These are phyloP conservation scores for Sphaceloma murrayae DNA, from an alignment of 2,329 filamentous ascomycete species.

Conservation along the genomic window DNA sequence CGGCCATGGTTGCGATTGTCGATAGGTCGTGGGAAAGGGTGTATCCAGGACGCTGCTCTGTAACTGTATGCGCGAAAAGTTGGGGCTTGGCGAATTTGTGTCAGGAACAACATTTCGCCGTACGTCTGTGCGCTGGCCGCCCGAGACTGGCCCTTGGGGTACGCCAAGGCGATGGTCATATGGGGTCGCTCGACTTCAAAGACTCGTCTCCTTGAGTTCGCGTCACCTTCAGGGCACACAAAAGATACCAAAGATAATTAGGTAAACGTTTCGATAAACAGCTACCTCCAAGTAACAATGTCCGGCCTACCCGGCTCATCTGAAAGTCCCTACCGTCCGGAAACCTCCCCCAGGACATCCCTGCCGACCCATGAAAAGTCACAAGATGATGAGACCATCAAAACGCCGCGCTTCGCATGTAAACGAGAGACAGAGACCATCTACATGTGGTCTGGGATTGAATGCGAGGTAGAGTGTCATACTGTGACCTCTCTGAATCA, in stretches of 20 bases:
- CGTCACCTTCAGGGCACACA: no score
- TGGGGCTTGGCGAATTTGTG: slow-evolving; percentile 5
- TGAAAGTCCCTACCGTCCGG: not conserved
- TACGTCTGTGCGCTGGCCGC: not conserved
- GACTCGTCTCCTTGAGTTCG: no score
- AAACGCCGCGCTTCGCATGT: slow-evolving; percentile 12
- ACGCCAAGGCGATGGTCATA: no score
- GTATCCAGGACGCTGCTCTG: not conserved
- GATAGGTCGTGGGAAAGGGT: not conserved
- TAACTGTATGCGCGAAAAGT: slow-evolving; percentile 3
- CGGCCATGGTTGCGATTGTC: slow-evolving; percentile 47
- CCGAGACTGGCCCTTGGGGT: no score
- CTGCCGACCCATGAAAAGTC: no score
- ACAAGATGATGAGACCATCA: slow-evolving; percentile 13
- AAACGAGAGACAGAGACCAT: slow-evolving; percentile 13
- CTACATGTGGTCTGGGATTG: no score
- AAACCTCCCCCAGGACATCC: no score
- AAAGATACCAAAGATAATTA: not conserved
- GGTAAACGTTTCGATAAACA: no score
- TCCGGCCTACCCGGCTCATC: no score
- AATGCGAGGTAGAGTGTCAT: no score
- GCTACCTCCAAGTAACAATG: no score
- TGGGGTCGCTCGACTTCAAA: not conserved
- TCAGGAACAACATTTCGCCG: slow-evolving; percentile 7
- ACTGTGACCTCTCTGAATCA: slow-evolving; percentile 10